Evolutionary conservation across 1,284 basidiomycete species (phyloP).

Genomic region (Ganoderma boninense): DNA sequence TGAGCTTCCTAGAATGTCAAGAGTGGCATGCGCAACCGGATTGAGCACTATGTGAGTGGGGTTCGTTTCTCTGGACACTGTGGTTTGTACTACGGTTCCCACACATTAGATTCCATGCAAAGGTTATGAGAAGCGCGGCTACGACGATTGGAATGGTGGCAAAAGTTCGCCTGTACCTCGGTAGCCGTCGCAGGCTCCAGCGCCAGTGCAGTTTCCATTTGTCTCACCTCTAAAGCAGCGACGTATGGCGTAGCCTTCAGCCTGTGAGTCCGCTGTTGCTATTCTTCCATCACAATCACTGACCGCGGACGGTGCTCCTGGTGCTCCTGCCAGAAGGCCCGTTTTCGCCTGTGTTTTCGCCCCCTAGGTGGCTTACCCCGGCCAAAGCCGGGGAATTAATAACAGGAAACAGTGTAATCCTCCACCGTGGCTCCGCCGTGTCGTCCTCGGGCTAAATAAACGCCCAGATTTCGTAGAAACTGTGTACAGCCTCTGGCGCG

Average conservation of each 20-base stretch:
- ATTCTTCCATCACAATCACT: background rate
- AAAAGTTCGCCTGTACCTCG: background rate
- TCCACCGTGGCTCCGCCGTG: no score
- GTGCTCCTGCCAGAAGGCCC: background rate
- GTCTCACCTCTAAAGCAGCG: background rate
- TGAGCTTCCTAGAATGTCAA: no score
- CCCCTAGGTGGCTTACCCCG: no score
- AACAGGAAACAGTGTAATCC: no score
- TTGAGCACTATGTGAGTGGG: no score
- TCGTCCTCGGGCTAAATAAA: no score
- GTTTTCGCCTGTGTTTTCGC: no score
- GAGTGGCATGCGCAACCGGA: no score
- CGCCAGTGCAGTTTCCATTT: background rate
- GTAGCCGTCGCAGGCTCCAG: background rate
- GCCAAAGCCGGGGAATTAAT: no score
- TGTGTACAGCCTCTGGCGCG: no score
- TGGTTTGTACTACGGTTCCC: background rate
- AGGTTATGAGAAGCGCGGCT: background rate
- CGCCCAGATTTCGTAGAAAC: no score
- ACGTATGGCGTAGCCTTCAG: background rate
- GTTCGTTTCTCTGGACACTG: background rate
- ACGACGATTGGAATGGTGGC: background rate
- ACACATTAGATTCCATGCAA: background rate
- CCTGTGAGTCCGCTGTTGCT: background rate
- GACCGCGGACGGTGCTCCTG: background rate